A percentile compares a stretch with the other conserved stretches of the same genome.
Conservation (phyloP, 2,329 filamentous ascomycete genomes). For the Penicillium sp. region DNA sequence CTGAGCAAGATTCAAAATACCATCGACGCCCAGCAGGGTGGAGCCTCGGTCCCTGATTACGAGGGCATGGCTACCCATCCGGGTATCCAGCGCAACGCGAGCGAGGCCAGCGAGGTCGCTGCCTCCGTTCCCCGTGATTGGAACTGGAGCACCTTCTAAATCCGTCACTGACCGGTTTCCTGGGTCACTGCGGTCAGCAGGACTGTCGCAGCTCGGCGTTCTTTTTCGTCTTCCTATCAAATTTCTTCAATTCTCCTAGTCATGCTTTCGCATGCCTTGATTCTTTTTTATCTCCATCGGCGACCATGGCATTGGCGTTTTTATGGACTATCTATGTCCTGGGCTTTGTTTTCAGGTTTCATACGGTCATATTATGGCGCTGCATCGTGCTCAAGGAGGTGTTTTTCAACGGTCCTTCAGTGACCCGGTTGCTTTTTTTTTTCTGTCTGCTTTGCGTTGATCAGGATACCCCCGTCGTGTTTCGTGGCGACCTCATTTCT, state of each 20-base stretch:
- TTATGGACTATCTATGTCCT: neutral
- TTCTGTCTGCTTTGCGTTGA: conserved; percentile 17
- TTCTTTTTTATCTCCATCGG: conserved; percentile 9
- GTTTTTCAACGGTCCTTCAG: neutral
- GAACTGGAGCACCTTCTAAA: conserved; percentile 61
- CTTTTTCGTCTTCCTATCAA: conserved; percentile 2
- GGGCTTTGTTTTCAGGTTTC: conserved; percentile 3
- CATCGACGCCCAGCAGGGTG: conserved; percentile 29
- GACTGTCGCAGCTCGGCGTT: conserved; percentile 16
- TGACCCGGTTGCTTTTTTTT: conserved; percentile 7
- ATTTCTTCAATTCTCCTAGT: neutral
- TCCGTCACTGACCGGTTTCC: neutral
- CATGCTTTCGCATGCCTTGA: conserved; percentile 1
- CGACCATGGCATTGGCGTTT: conserved; percentile 21
- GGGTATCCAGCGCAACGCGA: conserved; percentile 14
- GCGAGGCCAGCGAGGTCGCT: conserved; percentile 44
- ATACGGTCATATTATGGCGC: neutral
- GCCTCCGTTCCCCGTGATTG: conserved; percentile 57
- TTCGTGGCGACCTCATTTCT: conserved; percentile 24
- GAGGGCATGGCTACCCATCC: conserved; percentile 24
- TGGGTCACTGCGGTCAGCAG: conserved; percentile 14
- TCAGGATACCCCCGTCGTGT: conserved; percentile 39
- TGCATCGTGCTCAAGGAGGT: conserved; percentile 3
- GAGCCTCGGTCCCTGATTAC: conserved; percentile 20
- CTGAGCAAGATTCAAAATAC: conserved; percentile 50